Conservation (phyloP, 2,329 filamentous ascomycete species). For the Knoxdaviesia capensis region DNA sequence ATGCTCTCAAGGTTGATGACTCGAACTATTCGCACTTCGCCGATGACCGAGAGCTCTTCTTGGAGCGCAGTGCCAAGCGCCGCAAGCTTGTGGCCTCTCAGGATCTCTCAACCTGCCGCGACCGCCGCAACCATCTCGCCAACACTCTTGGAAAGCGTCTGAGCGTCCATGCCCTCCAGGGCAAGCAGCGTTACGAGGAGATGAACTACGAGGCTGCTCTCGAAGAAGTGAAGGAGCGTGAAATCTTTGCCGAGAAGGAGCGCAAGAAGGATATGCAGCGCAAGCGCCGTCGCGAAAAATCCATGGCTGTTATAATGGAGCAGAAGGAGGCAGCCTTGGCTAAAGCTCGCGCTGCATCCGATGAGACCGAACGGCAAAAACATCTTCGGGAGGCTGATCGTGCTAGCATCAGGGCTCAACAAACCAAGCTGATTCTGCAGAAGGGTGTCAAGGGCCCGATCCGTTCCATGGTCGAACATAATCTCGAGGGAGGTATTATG, state of each 20-base stretch:
- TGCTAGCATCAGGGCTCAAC: conserved; percentile 79
- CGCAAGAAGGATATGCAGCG: conserved; percentile 99
- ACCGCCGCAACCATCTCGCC: conserved; percentile 38
- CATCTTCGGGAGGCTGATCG: conserved; percentile 73
- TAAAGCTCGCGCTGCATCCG: conserved; percentile 56
- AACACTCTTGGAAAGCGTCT: conserved; percentile 40
- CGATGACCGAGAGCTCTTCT: conserved; percentile 23
- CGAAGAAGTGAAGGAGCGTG: conserved; percentile 71
- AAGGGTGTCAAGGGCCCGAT: conserved; percentile 68
- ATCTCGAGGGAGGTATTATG: conserved; percentile 70
- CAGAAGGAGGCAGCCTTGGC: conserved; percentile 69
- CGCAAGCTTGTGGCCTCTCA: conserved; percentile 40
- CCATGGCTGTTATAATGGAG: conserved; percentile 81
- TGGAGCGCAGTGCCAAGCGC: conserved; percentile 45
- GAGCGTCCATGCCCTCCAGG: conserved; percentile 44
- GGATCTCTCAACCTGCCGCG: conserved; percentile 45
- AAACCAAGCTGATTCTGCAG: conserved; percentile 71
- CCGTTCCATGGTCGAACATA: conserved; percentile 44
- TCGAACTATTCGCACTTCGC: conserved; percentile 22
- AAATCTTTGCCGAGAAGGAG: conserved; percentile 88
- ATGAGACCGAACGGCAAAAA: conserved; percentile 64
- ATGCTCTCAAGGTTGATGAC: conserved; percentile 15
- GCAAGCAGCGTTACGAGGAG: conserved; percentile 57
- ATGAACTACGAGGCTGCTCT: conserved; percentile 64
- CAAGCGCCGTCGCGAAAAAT: conserved; percentile 87